Conservation (phyloP, 208 protist species). For the Angomonas desouzai region DNA sequence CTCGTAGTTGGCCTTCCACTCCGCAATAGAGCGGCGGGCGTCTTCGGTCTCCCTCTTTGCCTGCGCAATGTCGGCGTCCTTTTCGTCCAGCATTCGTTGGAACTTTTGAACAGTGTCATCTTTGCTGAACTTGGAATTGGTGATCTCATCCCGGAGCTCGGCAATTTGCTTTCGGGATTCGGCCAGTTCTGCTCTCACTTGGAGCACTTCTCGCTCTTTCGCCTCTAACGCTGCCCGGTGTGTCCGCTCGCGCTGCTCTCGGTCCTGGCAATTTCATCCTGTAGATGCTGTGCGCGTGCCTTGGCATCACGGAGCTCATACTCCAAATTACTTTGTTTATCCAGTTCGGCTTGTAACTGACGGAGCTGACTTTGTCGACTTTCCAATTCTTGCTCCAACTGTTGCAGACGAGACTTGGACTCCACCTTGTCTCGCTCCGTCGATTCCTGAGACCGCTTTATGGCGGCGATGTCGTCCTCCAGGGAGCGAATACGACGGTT, state of each 20-base stretch:
- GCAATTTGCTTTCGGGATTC: constrained; percentile 33
- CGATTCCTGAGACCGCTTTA: constrained; percentile 23
- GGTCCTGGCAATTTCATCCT: constrained; percentile 42
- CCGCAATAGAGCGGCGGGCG: constrained; percentile 25
- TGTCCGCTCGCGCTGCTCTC: constrained; percentile 31
- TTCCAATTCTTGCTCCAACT: constrained; percentile 36
- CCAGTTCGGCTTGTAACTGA: constrained; percentile 26
- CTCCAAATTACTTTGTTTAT: constrained; percentile 26
- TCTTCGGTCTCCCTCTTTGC: constrained; percentile 45
- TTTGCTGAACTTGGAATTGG: constrained; percentile 22
- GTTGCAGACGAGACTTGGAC: constrained; percentile 16
- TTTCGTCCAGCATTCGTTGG: constrained; percentile 37
- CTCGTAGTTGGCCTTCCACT: constrained; percentile 50
- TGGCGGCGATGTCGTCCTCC: constrained; percentile 34
- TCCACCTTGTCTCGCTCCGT: constrained; percentile 26
- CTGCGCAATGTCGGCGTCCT: constrained; percentile 41
- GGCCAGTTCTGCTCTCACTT: constrained; percentile 32
- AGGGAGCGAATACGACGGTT: constrained; percentile 22
- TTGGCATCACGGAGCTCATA: constrained; percentile 38
- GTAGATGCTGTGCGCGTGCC: constrained; percentile 31
- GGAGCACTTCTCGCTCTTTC: constrained; percentile 53
- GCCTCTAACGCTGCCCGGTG: constrained; percentile 27
- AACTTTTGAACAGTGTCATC: constrained; percentile 36
- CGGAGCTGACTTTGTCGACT: constrained; percentile 26
- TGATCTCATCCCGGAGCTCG: constrained; percentile 43